Percentiles rank a stretch among this genome's conserved stretches.
These are phyloP conservation scores for Yarrowia sp. DNA, from an alignment of 805 yeast species.

Conservation along the genomic window DNA sequence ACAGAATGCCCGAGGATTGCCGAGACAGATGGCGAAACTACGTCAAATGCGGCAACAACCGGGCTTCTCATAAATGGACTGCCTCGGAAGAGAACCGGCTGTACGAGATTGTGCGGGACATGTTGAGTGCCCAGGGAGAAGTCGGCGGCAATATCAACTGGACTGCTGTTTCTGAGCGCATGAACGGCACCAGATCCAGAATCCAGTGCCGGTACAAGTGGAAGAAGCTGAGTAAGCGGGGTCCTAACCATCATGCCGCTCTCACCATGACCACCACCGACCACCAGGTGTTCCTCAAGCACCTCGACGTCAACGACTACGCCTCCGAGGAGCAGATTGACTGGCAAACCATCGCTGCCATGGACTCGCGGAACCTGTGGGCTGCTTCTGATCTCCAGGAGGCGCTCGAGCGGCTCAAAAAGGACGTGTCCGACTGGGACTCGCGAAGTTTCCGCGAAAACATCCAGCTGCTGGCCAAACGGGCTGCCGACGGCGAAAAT, in stretches of 20 bases:
- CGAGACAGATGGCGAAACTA: slow-evolving; percentile 96
- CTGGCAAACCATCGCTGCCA: slow-evolving; percentile 62
- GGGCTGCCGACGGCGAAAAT: slow-evolving; percentile 29
- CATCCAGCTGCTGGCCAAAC: slow-evolving; percentile 31
- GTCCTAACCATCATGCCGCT: slow-evolving; percentile 56
- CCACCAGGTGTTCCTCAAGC: slow-evolving; percentile 58
- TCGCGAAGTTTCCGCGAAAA: slow-evolving; percentile 40
- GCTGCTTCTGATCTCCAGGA: slow-evolving; percentile 65
- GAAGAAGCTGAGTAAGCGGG: slow-evolving; percentile 78
- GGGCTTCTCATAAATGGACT: slow-evolving; percentile 83
- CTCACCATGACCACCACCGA: slow-evolving; percentile 56
- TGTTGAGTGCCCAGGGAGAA: slow-evolving; percentile 52
- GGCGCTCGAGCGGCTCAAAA: slow-evolving; percentile 67
- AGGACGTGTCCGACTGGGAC: slow-evolving; percentile 59
- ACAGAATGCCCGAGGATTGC: slow-evolving; percentile 97
- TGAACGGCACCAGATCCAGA: slow-evolving; percentile 88
- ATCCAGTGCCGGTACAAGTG: slow-evolving; percentile 96
- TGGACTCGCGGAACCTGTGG: slow-evolving; percentile 59
- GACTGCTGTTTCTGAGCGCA: slow-evolving; percentile 87
- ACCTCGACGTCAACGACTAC: slow-evolving; percentile 56
- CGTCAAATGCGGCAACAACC: slow-evolving; percentile 83
- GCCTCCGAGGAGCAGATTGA: slow-evolving; percentile 56
- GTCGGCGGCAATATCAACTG: slow-evolving; percentile 66
- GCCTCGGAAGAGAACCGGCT: slow-evolving; percentile 71
- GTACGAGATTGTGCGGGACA: slow-evolving; percentile 59